A percentile compares a stretch with the other conserved stretches of the same genome.
These are phyloP conservation scores for Rhizoctonia solani DNA, from an alignment of 1,284 basidiomycete species.

Conservation along the genomic window DNA sequence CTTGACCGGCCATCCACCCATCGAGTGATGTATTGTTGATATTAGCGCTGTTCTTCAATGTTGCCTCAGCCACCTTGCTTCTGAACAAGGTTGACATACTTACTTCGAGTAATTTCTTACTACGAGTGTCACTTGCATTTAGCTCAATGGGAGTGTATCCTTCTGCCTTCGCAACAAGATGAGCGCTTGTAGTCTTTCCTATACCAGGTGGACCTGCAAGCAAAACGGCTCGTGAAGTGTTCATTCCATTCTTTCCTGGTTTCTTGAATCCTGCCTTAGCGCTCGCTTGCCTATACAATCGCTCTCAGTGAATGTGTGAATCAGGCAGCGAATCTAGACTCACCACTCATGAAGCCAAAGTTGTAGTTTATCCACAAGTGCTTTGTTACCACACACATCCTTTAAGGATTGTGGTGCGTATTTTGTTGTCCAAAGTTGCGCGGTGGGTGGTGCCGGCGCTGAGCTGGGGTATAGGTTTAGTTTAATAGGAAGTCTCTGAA, in stretches of 20 bases:
- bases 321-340: slow-evolving; percentile 40
- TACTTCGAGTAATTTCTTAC: slow-evolving; percentile 95
- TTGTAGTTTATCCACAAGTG: slow-evolving; percentile 83
- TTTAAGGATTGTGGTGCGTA: slow-evolving; percentile 89
- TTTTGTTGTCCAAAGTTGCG: slow-evolving; percentile 91
- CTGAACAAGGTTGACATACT: slow-evolving; percentile 21
- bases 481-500: neutral
- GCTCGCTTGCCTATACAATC: slow-evolving; percentile 65
- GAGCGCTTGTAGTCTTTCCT: slow-evolving; percentile 96
- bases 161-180: slow-evolving; percentile 84
- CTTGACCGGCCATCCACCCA: slow-evolving; percentile 75
- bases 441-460: slow-evolving; percentile 45
- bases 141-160: slow-evolving; percentile 94
- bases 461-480: slow-evolving; percentile 4
- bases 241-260: slow-evolving; percentile 89
- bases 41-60: slow-evolving; percentile 74
- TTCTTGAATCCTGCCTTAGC: slow-evolving; percentile 85
- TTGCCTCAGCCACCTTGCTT: neutral
- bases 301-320: neutral
- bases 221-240: slow-evolving; percentile 83
- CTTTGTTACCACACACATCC: slow-evolving; percentile 96
- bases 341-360: slow-evolving; percentile 89
- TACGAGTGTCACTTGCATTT: slow-evolving; percentile 93
- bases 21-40: slow-evolving; percentile 88
- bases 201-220: slow-evolving; percentile 95